Percentiles rank a stretch among this genome's conserved stretches.
Conservation (phyloP, 176 grass and related monocot genomes). For the Avena sativa region DNA sequence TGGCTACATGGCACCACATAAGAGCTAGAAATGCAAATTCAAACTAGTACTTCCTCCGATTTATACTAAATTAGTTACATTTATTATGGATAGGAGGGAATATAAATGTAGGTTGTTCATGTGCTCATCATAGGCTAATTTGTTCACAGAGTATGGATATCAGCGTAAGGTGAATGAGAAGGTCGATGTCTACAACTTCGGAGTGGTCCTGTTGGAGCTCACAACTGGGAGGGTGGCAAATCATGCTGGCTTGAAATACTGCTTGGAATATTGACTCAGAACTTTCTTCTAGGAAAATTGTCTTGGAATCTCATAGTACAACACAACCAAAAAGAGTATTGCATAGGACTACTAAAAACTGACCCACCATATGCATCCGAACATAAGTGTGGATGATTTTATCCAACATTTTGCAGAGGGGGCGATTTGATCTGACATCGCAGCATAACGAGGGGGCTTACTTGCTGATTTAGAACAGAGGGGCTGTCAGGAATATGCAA, state of each 20-base stretch:
- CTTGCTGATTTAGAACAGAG: not conserved
- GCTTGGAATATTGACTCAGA: not conserved
- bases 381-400: not conserved
- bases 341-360: not conserved
- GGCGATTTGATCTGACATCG: not conserved
- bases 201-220: constrained; percentile 77
- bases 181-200: constrained; percentile 73
- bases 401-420: not conserved
- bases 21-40: constrained; percentile 19
- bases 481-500: no score
- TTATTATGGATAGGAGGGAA: no score
- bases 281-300: not conserved
- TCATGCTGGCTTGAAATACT: not conserved
- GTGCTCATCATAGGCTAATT: not conserved
- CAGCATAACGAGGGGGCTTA: not conserved
- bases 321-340: not conserved
- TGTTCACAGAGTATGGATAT: constrained; percentile 61
- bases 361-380: not conserved
- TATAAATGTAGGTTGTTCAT: constrained; percentile 15
- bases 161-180: constrained; percentile 59
- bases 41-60: not conserved
- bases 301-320: not conserved
- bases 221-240: constrained; percentile 52
- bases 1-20: constrained; percentile 84
- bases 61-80: no score